A percentile compares a stretch with the other conserved stretches of the same genome.
These are phyloP conservation scores for Rhodotorula sp. DNA, from an alignment of 1,284 basidiomycete species.

Conservation along the genomic window DNA sequence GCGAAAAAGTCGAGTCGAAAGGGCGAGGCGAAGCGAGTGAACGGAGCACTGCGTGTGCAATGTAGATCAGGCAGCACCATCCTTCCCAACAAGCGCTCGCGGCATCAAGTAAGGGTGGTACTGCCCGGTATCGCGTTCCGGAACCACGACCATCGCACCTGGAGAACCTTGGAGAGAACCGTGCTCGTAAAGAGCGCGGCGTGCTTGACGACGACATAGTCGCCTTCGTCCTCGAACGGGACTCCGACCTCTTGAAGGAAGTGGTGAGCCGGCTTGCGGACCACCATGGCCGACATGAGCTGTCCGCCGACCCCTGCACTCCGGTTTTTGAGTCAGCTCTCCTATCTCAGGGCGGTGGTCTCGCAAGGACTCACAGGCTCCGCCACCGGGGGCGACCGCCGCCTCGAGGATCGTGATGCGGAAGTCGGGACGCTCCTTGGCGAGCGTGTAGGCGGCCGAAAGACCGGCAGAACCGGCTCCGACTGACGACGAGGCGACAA, in stretches of 20 bases:
- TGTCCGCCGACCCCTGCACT: constrained; percentile 58
- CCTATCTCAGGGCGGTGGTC: neutral
- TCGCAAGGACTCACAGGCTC: constrained; percentile 49
- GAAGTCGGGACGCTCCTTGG: constrained; percentile 67
- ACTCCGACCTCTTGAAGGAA: constrained; percentile 73
- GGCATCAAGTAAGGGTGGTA: neutral
- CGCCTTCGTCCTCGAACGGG: constrained; percentile 76
- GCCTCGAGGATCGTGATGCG: constrained; percentile 80
- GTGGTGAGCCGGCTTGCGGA: constrained; percentile 75
- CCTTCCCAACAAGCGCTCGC: neutral
- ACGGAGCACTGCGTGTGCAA: neutral
- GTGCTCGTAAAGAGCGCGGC: constrained; percentile 80
- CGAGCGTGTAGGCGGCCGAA: constrained; percentile 73
- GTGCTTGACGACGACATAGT: constrained; percentile 74
- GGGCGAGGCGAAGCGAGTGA: neutral
- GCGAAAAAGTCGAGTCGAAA: neutral
- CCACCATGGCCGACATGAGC: constrained; percentile 81
- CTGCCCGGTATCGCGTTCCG: neutral
- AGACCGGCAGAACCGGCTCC: constrained; percentile 78
- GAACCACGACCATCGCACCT: constrained; percentile 23
- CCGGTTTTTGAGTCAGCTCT: neutral
- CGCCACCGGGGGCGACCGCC: constrained; percentile 63
- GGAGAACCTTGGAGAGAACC: constrained; percentile 69
- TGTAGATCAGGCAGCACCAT: too few relatives aligned
- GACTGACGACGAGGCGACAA: constrained; percentile 49